A percentile compares a stretch with the other conserved stretches of the same genome.
Conservation (phyloP, 768 basidiomycete species). For the Suillus subalutaceus region DNA sequence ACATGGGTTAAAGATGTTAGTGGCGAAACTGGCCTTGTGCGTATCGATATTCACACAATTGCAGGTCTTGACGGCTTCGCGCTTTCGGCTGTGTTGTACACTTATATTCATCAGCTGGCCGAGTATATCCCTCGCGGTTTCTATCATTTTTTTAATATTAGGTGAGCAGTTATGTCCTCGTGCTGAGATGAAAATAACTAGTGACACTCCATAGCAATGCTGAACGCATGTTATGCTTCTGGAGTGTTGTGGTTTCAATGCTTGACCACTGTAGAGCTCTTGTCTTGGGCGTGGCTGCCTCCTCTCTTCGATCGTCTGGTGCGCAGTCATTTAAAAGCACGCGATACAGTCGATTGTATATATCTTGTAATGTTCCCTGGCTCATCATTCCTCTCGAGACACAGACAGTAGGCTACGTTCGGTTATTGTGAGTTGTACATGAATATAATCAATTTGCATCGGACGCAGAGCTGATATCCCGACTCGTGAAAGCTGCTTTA, state of each 20-base stretch:
- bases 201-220: not conserved
- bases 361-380: not conserved
- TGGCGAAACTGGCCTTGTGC: not conserved
- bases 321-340: not conserved
- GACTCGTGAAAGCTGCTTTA: too few relatives aligned
- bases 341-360: not conserved
- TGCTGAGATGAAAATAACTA: not conserved
- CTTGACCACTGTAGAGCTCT: not conserved
- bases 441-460: too few relatives aligned
- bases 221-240: not conserved
- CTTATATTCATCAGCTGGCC: not conserved
- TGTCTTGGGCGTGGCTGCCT: not conserved
- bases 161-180: not conserved
- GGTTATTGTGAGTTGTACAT: not conserved
- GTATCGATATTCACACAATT: not conserved
- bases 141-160: not conserved
- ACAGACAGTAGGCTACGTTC: not conserved
- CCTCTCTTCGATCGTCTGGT: not conserved
- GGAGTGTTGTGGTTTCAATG: not conserved
- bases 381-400: not conserved
- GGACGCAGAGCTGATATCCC: too few relatives aligned
- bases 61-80: not conserved
- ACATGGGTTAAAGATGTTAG: conserved; percentile 5
- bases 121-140: not conserved
- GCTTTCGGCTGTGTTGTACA: not conserved